Evolutionary conservation across 2,329 filamentous ascomycete species (phyloP).

Genomic region (Dactylellina parvicollis): DNA sequence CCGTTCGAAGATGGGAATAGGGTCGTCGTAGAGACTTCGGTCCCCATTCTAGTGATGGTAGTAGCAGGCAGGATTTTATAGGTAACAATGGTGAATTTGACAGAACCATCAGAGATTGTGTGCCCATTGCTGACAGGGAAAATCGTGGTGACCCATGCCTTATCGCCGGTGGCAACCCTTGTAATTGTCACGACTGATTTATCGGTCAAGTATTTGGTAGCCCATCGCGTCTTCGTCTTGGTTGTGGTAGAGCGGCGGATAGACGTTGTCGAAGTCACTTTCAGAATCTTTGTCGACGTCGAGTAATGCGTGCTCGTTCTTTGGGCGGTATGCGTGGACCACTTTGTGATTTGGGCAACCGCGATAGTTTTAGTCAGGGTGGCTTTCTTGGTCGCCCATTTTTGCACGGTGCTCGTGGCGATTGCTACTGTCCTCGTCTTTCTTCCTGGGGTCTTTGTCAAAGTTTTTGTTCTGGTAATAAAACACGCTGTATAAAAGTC

Average conservation of each 20-base stretch:
- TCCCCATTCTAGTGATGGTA: neutral
- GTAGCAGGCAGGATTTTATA: neutral
- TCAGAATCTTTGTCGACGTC: neutral
- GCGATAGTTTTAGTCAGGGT: slow-evolving; percentile 8
- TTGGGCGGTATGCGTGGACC: neutral
- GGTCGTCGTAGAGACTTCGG: neutral
- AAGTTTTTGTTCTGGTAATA: neutral
- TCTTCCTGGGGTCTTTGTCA: neutral
- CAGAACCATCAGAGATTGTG: neutral
- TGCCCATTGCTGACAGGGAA: neutral
- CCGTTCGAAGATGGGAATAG: neutral
- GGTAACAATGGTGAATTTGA: neutral
- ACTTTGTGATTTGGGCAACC: slow-evolving; percentile 1
- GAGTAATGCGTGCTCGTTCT: slow-evolving; percentile 1
- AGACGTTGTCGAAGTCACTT: slow-evolving; percentile 7
- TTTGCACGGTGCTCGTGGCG: slow-evolving; percentile 1
- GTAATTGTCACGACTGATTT: neutral
- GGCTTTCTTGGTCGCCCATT: slow-evolving; percentile 3
- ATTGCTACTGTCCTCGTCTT: slow-evolving; percentile 7
- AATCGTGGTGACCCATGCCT: neutral
- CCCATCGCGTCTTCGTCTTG: neutral
- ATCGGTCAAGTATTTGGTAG: neutral
- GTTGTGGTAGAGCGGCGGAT: neutral
- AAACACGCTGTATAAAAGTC: slow-evolving; percentile 5
- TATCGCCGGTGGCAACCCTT: neutral